Evolutionary conservation across 306 rosid species (phyloP), one percentile per base, ranked within the genome.

Genomic region (Vigna nakashimae): DNA sequence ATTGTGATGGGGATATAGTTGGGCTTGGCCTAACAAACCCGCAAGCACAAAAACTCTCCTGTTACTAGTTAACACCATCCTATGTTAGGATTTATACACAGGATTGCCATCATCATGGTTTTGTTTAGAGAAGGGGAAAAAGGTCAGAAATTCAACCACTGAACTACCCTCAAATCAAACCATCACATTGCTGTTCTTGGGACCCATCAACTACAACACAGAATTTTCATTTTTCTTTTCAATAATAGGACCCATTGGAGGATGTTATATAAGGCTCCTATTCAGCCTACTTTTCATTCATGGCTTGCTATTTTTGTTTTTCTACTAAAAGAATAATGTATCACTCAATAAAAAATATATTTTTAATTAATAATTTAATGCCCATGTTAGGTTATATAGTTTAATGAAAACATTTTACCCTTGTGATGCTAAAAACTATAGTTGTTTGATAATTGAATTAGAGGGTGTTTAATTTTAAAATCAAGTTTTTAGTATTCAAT

Each of bases 21-120:
- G 90, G 28, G 82, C 68, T 74, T 79, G 68, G 83, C 90, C 90
- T 65, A 86, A 86, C 86, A 65, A 65, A 75, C 70, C 63, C 71
- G n/a, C 53, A 42, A 77, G 71, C 24, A 52, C 2, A 59, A 20
- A 65, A 60, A 60, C 5, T n/a, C 80, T 48, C 7, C 53, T 38
- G 32, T 50, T 36, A 17, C 12, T 42, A 42, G 3, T 6, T 0
- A 62, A 55, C 52, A 16, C 30, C 3, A 7, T 38, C 17, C 8
- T 56, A 65, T 64, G 62, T 38, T 74, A 40, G 24, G 80, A 9
- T 42, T 42, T 2, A 18, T 67, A n/a, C 84, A 48, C 82, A 53
- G 78, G 71, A 71, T 57, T 62, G 82, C 72, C 81, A 77, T 71
- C 78, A 60, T 56, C 78, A 53, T 62, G 26, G 43, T 60, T 60